phyloP scores from a whole-genome alignment of 495 filamentous ascomycete genomes.

The Neurospora pannonica region DNA sequence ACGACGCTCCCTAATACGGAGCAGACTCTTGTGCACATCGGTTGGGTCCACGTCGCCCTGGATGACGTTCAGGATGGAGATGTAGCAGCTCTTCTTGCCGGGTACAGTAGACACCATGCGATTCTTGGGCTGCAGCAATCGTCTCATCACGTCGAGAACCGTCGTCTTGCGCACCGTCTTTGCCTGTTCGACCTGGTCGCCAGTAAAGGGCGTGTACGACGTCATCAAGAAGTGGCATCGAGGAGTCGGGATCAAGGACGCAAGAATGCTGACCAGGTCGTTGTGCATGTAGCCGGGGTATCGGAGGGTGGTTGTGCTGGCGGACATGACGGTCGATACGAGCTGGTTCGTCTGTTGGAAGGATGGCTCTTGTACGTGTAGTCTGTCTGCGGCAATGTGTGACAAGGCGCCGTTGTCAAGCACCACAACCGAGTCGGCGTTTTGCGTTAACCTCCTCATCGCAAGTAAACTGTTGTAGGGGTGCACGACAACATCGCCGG shows the following conservation, averaged over 20 bases:
- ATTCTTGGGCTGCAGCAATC: slow-evolving; percentile 93
- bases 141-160: slow-evolving; percentile 93
- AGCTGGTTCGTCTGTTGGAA: slow-evolving; percentile 97
- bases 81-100: slow-evolving; percentile 95
- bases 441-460: slow-evolving; percentile 83
- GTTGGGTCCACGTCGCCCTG: slow-evolving; percentile 96
- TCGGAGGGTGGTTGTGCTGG: slow-evolving; percentile 87
- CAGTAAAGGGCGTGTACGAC: slow-evolving; percentile 93
- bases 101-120: slow-evolving; percentile 96
- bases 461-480: slow-evolving; percentile 94
- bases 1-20: slow-evolving; percentile 89
- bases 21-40: slow-evolving; percentile 93
- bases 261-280: slow-evolving; percentile 92
- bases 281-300: slow-evolving; percentile 99
- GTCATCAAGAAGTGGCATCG: slow-evolving; percentile 98
- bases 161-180: slow-evolving; percentile 97
- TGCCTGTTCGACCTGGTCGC: slow-evolving; percentile 88
- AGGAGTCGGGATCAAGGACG: slow-evolving; percentile 89
- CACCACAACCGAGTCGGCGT: slow-evolving; percentile 97
- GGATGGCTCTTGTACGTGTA: slow-evolving; percentile 89
- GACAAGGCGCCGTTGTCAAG: slow-evolving; percentile 92
- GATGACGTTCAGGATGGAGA: slow-evolving; percentile 97
- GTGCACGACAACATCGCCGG: slow-evolving; percentile 87
- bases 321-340: slow-evolving; percentile 97
- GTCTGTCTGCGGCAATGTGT: slow-evolving; percentile 84